Percentiles rank a stretch among this genome's conserved stretches.
phyloP scores from a whole-genome alignment of 495 filamentous ascomycete species.

The Penicillium coprophilum region DNA sequence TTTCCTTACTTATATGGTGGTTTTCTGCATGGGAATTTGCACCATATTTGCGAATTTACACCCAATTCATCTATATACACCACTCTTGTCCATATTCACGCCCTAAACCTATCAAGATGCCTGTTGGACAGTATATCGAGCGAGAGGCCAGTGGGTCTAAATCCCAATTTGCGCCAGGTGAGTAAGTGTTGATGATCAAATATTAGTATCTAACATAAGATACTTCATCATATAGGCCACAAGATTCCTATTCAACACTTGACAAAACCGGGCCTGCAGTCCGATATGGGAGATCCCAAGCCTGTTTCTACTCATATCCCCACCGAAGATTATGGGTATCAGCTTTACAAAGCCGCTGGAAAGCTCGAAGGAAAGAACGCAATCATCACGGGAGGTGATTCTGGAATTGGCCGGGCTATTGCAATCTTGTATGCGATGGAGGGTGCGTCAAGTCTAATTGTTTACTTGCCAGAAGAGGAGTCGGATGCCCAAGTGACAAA shows the following conservation, averaged over 20 bases:
- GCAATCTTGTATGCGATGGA: conserved; percentile 83
- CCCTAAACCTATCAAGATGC: conserved; percentile 13
- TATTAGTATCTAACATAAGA: neutral
- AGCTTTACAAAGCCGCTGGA: conserved; percentile 73
- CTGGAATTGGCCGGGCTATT: conserved; percentile 78
- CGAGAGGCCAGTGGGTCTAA: conserved; percentile 26
- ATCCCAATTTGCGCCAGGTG: conserved; percentile 32
- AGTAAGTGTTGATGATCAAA: neutral
- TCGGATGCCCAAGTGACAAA: conserved; percentile 79
- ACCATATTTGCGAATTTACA: neutral
- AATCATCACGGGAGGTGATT: conserved; percentile 82
- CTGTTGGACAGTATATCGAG: conserved; percentile 21
- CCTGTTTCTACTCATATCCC: conserved; percentile 67
- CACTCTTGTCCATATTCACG: neutral
- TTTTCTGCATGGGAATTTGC: neutral
- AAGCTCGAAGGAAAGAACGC: conserved; percentile 76
- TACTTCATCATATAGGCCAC: conserved; percentile 52
- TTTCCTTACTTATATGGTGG: neutral
- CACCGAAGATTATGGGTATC: conserved; percentile 66
- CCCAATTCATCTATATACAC: neutral
- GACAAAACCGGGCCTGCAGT: conserved; percentile 65
- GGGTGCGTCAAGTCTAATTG: conserved; percentile 72
- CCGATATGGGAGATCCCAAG: conserved; percentile 60
- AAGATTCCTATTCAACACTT: conserved; percentile 68
- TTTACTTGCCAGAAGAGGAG: conserved; percentile 75